A percentile compares a stretch with the other conserved stretches of the same genome.
Conservation (phyloP, 345 rosid genomes). For the Acer yangbiense region DNA sequence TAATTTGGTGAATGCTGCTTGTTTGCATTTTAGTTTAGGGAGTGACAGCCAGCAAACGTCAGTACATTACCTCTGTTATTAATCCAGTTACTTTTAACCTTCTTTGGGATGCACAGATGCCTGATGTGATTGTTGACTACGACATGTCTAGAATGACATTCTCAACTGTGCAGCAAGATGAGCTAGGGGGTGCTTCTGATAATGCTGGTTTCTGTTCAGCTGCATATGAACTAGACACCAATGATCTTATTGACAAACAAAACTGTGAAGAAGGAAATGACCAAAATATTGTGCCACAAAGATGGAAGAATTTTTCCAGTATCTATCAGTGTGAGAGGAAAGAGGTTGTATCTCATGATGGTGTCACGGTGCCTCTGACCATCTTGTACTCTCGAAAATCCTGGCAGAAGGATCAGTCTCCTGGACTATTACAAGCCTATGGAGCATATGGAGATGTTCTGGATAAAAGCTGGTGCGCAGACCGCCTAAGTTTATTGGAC, state of each 20-base stretch:
- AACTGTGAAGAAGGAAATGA: slow-evolving; percentile 23
- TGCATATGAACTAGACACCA: slow-evolving; percentile 27
- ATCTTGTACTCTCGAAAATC: slow-evolving; percentile 66
- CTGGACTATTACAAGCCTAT: slow-evolving; percentile 76
- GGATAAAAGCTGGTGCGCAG: slow-evolving; percentile 77
- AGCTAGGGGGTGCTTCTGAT: slow-evolving; percentile 36
- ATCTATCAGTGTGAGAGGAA: slow-evolving; percentile 65
- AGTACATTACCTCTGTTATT: background rate
- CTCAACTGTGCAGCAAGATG: slow-evolving; percentile 70
- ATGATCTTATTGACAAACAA: slow-evolving; percentile 10
- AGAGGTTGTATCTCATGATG: slow-evolving; percentile 76
- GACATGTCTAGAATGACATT: slow-evolving; percentile 60
- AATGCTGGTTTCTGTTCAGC: slow-evolving; percentile 26
- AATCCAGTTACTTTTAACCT: background rate
- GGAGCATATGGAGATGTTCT: slow-evolving; percentile 92
- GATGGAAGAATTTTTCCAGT: slow-evolving; percentile 59
- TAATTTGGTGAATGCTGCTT: background rate
- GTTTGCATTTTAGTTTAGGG: background rate
- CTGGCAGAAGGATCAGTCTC: slow-evolving; percentile 59
- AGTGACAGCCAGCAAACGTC: background rate
- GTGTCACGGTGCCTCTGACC: slow-evolving; percentile 74
- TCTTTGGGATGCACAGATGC: slow-evolving; percentile 58
- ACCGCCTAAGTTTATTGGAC: slow-evolving; percentile 80
- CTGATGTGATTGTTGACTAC: slow-evolving; percentile 82
- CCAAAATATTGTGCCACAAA: slow-evolving; percentile 23